A percentile compares a stretch with the other conserved stretches of the same genome.
phyloP scores from a whole-genome alignment of 2,329 filamentous ascomycete genomes.

The Ceratocystiopsis minuta region DNA sequence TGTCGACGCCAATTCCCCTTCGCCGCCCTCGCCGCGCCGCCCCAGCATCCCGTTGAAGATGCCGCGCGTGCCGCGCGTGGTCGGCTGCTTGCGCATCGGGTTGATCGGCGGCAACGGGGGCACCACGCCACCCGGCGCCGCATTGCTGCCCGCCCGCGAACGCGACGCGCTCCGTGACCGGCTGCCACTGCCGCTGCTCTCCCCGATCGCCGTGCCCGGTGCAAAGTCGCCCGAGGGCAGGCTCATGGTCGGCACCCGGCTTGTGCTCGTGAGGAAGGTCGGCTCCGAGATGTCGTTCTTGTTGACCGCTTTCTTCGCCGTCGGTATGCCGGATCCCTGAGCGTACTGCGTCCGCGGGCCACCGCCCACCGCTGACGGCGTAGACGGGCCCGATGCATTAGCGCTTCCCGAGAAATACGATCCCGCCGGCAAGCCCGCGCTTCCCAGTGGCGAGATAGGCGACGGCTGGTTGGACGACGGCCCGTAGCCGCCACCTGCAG shows the following conservation, averaged over 20 bases:
- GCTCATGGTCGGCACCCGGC: conserved; percentile 24
- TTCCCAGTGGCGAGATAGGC: conserved; percentile 24
- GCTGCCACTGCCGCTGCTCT: conserved; percentile 11
- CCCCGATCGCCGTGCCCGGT: conserved; percentile 10
- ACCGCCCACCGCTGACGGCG: conserved; percentile 14
- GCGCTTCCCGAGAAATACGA: conserved; percentile 11
- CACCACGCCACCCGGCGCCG: conserved; percentile 18
- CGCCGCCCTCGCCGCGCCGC: conserved; percentile 9
- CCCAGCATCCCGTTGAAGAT: conserved; percentile 20
- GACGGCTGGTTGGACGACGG: conserved; percentile 21
- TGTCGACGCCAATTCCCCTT: no score
- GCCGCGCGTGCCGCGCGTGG: conserved; percentile 19
- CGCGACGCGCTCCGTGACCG: conserved; percentile 21
- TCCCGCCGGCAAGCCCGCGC: conserved; percentile 14
- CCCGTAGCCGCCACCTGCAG: conserved; percentile 9
- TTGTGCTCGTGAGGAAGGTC: conserved; percentile 27
- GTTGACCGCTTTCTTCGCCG: conserved; percentile 23
- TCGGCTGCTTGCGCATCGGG: conserved; percentile 29
- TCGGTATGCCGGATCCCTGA: conserved; percentile 6
- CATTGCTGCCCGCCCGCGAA: conserved; percentile 20
- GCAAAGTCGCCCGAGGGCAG: conserved; percentile 15
- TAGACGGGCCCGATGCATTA: conserved; percentile 15
- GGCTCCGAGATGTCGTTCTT: conserved; percentile 33
- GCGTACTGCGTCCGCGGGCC: conserved; percentile 8
- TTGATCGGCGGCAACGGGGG: conserved; percentile 39